Evolutionary conservation across 371 early-diverging fungal species (phyloP), one percentile per base, ranked within the genome.

Genomic region (Mortierella sp.): DNA sequence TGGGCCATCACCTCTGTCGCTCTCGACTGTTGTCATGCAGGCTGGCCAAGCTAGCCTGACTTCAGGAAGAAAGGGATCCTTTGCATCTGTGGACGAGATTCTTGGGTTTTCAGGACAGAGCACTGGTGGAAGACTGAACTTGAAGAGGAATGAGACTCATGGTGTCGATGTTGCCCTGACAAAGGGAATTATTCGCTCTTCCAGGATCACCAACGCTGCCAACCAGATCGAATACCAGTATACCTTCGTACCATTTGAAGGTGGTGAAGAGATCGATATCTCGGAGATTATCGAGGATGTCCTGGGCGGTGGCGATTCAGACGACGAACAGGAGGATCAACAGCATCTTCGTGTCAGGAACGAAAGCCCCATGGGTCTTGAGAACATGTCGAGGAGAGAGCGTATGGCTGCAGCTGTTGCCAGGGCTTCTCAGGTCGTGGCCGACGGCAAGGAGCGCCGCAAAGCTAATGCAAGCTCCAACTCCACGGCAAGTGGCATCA

Each of bases 261-360:
- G 79, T 8, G 79, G 63, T 3, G 77, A 76, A 28, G 81, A 78
- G 37, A 79, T 77, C 52, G 81, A 81, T 43, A 79, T 81, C 25
- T 64, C 78, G 29, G 79, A 79, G 47, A 71, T 81, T 24, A 69
- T 81, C 49, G 81, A 81, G 44, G 78, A 80, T 50, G 73, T 79
- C 40, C 66, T 72, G 57, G 77, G 68, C 1, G 79, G 67, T 37
- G 34, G 34, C 34, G 71, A 69, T 17, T 64, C 71, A 9, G 77
- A 74, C 10, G 73, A 76, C 31, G 76, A 81, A 22, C 63, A 70
- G 16, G 80, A 80, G 2, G 67, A 71, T 25, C 60, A 61, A 9
- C 60, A 71, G 17, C 31, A 41, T 12, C 51, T 29, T 39, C 57
- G 54, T 6, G 17, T 6, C 7, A 6, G 45, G 10, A 60, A 60